Conservation (phyloP, 768 basidiomycete genomes). For the Trametes cingulata region DNA sequence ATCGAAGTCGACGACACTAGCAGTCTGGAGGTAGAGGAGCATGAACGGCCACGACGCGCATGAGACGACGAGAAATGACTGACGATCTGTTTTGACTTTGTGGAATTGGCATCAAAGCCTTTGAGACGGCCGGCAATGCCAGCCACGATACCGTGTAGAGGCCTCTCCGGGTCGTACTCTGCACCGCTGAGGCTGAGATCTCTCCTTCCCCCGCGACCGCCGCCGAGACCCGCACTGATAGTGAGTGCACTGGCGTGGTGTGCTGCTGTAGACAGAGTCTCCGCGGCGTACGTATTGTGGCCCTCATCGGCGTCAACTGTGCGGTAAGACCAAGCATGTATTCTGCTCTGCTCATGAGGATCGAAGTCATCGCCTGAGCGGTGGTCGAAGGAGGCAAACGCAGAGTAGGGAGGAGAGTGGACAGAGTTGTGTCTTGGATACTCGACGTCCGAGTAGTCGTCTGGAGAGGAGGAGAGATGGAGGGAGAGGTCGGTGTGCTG, state of each 20-base stretch:
- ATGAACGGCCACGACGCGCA: neutral
- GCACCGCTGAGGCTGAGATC: conserved; percentile 69
- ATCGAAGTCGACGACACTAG: conserved; percentile 46
- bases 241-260: conserved; percentile 92
- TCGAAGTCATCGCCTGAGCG: conserved; percentile 58
- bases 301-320: conserved; percentile 66
- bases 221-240: conserved; percentile 77
- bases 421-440: conserved; percentile 69
- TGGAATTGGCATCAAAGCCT: conserved; percentile 54
- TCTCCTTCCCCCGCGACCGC: conserved; percentile 46
- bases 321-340: conserved; percentile 39
- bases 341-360: conserved; percentile 44
- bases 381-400: conserved; percentile 62
- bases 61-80: conserved; percentile 23
- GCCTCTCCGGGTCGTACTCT: conserved; percentile 86
- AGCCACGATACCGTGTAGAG: conserved; percentile 70
- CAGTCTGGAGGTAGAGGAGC: conserved; percentile 24
- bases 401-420: conserved; percentile 51
- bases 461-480: conserved; percentile 59
- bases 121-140: conserved; percentile 58
- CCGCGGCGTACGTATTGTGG: conserved; percentile 59
- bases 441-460: conserved; percentile 55
- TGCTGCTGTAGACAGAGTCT: conserved; percentile 78
- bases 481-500: conserved; percentile 73
- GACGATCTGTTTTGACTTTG: conserved; percentile 52